Evolutionary conservation across 73 alveolate genomes (phyloP).

Genomic region (Paramecium primaurelia): DNA sequence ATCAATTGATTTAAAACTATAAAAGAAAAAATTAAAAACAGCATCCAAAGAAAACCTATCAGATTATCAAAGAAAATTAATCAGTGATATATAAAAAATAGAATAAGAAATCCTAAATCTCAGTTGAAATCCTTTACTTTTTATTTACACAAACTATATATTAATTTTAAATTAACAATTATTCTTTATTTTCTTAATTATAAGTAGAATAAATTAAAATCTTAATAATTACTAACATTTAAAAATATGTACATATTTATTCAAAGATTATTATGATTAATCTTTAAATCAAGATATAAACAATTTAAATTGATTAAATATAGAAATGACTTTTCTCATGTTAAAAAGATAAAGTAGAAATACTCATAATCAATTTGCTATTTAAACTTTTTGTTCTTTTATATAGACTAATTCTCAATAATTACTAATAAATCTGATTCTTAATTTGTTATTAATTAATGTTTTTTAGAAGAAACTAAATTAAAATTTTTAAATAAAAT

Average conservation of each 20-base stretch:
- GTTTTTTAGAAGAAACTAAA: too few relatives aligned
- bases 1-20: background rate
- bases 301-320: background rate
- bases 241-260: background rate
- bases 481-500: too few relatives aligned
- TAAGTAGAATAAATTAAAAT: background rate
- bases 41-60: background rate
- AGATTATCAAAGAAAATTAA: background rate
- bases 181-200: background rate
- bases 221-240: background rate
- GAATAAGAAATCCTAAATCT: background rate
- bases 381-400: too few relatives aligned
- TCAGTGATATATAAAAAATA: background rate
- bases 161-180: background rate
- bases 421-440: too few relatives aligned
- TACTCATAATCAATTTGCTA: too few relatives aligned
- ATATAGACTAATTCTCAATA: too few relatives aligned
- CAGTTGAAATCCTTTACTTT: background rate
- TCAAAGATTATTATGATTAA: background rate
- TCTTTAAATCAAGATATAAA: background rate
- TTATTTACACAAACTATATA: background rate
- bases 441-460: too few relatives aligned
- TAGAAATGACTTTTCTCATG: too few relatives aligned
- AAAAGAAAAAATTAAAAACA: background rate
- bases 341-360: too few relatives aligned